Conservation (phyloP, 441 rosid genomes). For the Viola pubescens region DNA sequence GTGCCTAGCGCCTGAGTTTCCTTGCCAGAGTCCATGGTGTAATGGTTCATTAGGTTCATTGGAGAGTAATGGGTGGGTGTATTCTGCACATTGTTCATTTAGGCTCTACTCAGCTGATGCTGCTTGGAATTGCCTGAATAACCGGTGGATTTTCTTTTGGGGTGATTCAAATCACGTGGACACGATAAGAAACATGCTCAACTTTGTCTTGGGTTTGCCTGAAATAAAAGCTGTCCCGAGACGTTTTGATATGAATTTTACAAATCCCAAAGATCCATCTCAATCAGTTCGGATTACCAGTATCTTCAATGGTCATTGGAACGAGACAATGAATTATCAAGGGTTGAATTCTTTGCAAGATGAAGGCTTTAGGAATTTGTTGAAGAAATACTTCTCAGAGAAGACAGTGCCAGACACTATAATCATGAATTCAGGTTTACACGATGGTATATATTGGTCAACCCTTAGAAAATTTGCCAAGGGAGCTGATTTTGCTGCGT, state of each 20-base stretch:
- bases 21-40: constrained; percentile 83
- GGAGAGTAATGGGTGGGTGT: constrained; percentile 99
- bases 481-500: constrained; percentile 62
- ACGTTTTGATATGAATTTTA: constrained; percentile 68
- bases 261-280: constrained; percentile 57
- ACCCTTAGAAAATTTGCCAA: constrained; percentile 42
- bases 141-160: constrained; percentile 95
- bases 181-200: constrained; percentile 76
- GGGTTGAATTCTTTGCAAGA: constrained; percentile 75
- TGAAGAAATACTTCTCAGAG: constrained; percentile 63
- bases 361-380: constrained; percentile 50
- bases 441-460: constrained; percentile 69
- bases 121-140: constrained; percentile 77
- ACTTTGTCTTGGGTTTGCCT: constrained; percentile 64
- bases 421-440: constrained; percentile 85
- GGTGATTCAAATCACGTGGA: constrained; percentile 99
- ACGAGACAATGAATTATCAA: constrained; percentile 68
- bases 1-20: constrained; percentile 51
- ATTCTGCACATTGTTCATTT: constrained; percentile 78
- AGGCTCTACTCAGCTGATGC: constrained; percentile 44
- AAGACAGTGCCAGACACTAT: constrained; percentile 63
- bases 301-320: constrained; percentile 93
- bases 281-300: constrained; percentile 80
- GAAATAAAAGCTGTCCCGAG: constrained; percentile 65
- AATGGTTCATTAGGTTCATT: constrained; percentile 58